Conservation (phyloP, 75 land plant species). For the Picea sitchensis region DNA sequence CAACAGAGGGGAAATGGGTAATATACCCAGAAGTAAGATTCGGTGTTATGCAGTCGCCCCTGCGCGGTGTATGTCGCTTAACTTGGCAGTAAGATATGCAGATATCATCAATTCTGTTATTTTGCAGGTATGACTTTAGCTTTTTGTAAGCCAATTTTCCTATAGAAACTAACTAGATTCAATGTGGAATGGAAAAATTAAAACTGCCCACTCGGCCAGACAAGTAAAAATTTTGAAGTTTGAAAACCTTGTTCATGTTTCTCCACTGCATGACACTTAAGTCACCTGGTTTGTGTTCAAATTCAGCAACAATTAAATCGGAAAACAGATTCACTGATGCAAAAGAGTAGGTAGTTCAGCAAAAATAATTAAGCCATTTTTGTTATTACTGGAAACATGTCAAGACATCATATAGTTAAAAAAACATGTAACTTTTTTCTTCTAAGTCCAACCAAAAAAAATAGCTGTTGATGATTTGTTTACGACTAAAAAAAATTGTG, state of each 20-base stretch:
- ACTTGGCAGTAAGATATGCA: conserved; percentile 81
- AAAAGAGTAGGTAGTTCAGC: too few relatives aligned
- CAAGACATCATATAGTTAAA: too few relatives aligned
- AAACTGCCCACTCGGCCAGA: background rate
- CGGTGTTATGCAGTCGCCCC: conserved; percentile 79
- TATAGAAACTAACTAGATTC: background rate
- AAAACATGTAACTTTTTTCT: too few relatives aligned
- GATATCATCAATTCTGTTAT: conserved; percentile 67
- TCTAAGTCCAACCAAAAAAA: too few relatives aligned
- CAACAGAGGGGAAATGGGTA: conserved; percentile 38
- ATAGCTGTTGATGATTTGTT: too few relatives aligned
- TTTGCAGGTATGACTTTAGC: conserved; percentile 50
- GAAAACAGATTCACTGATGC: background rate
- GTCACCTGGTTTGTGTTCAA: background rate
- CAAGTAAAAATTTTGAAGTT: too few relatives aligned
- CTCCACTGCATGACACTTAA: background rate
- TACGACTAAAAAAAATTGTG: too few relatives aligned
- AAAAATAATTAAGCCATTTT: too few relatives aligned
- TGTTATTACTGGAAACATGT: too few relatives aligned
- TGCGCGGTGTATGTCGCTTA: conserved; percentile 89
- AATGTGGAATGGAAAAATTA: background rate
- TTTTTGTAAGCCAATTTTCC: background rate
- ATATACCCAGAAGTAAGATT: conserved; percentile 47
- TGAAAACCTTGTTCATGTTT: background rate
- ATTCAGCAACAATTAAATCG: background rate